A percentile compares a stretch with the other conserved stretches of the same genome.
phyloP scores from a whole-genome alignment of 2,329 filamentous ascomycete species.

The Stachybotrys elegans region DNA sequence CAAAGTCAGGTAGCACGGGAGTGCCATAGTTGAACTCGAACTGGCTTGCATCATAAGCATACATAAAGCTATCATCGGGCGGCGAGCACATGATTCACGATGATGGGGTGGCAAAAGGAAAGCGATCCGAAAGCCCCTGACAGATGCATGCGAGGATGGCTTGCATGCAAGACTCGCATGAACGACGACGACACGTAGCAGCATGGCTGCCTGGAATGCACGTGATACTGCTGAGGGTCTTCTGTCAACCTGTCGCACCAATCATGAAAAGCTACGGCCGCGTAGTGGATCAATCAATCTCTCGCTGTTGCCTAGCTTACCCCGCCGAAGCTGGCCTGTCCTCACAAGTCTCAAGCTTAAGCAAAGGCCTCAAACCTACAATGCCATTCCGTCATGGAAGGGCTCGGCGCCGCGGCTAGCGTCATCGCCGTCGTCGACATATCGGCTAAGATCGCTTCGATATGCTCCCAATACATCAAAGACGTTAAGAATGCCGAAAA shows the following conservation, averaged over 20 bases:
- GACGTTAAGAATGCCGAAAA: background rate
- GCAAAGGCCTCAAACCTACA: background rate
- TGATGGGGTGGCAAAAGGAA: background rate
- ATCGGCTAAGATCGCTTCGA: background rate
- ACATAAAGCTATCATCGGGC: background rate
- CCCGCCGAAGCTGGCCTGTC: background rate
- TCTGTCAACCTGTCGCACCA: background rate
- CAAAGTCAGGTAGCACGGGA: background rate
- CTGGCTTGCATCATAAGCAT: background rate
- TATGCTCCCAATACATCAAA: constrained; percentile 2
- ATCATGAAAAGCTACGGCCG: too few species aligned
- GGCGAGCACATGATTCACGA: background rate
- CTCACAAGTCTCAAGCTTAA: background rate
- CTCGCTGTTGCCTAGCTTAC: background rate
- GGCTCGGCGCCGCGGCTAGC: background rate
- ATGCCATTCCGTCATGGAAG: background rate
- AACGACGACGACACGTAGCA: background rate
- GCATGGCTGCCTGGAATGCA: background rate
- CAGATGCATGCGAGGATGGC: background rate
- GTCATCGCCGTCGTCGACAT: background rate
- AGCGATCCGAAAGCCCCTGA: background rate
- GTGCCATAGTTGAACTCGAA: background rate
- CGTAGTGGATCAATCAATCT: too few species aligned
- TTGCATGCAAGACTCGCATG: background rate
- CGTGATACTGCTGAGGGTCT: background rate